Base-by-base conservation (phyloP, 1,139 yeast species). In the Ogataea hybrid region DNA sequence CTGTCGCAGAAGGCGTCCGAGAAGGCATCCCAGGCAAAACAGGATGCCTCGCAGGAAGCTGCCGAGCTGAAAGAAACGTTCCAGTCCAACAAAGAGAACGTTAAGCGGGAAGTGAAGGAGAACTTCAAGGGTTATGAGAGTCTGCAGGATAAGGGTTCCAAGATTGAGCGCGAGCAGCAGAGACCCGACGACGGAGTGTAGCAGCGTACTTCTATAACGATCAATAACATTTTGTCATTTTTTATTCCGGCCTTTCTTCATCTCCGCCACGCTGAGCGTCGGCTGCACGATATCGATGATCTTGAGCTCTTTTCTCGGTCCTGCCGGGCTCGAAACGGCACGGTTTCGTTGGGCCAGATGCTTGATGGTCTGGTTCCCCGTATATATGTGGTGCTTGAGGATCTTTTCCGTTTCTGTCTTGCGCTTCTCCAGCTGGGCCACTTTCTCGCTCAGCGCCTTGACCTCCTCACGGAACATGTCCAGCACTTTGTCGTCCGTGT, bases 391-490 rank as follows among this genome's bases (percentile, higher is more conserved):
- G 28, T 42, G 32, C 12, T 46, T 44, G 18, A 50, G 44, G 5
- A 45, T 17, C 12, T 31, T 48, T 29, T 56, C 58, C 14, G 53
- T 48, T 21, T 51, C 51, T 11, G 35, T 18, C 17, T 52, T 52
- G 8, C 43, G 41, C 16, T 42, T 37, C 32, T 57, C 52, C 17
- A 56, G 32, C 29, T 43, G 47, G n/a, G 15, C 11, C 18, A 57
- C 46, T 20, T 54, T 46, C 7, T 43, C 27, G 34, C 46, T 48
- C 32, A 60, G 42, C 8, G 28, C 25, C 34, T 45, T 49, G 6
- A 59, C 55, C 35, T 59, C 64, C 15, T 48, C 43, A 30, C 59
- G 51, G 27, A 55, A 49, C 25, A 58, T 20, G 10, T 50, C 50
- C 28, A 58, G 47, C 16, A 59, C 33, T n/a, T 59, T 55, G 23